phyloP scores from a whole-genome alignment of 2,329 filamentous ascomycete species.

The Davidsoniella virescens region DNA sequence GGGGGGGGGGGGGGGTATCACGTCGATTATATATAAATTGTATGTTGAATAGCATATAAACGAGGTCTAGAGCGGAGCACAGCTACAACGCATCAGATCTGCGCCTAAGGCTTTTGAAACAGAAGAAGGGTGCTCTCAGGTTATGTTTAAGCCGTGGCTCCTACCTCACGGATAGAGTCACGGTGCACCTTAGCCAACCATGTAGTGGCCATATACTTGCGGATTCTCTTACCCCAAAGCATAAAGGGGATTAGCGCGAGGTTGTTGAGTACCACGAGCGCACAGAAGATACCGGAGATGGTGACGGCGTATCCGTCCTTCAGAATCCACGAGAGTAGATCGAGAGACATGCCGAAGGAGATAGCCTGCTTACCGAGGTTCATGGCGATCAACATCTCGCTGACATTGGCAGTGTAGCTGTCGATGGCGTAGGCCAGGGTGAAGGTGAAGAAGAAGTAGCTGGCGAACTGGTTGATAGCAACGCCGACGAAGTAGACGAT shows the following conservation, averaged over 20 bases:
- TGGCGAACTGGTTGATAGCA: conserved; percentile 30
- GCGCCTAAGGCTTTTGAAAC: conserved; percentile 10
- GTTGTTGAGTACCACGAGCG: conserved; percentile 33
- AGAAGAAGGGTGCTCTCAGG: too few relatives aligned
- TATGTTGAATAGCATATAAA: conserved; percentile 17
- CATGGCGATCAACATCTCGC: conserved; percentile 45
- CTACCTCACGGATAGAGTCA: conserved; percentile 19
- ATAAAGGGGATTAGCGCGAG: conserved; percentile 32
- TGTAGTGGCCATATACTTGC: conserved; percentile 26
- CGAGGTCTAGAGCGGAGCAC: conserved; percentile 5
- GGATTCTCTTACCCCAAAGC: conserved; percentile 33
- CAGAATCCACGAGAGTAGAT: conserved; percentile 34
- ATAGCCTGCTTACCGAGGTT: conserved; percentile 41
- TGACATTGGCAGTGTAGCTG: conserved; percentile 40
- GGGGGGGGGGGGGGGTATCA: too few relatives aligned
- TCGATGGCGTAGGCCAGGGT: conserved; percentile 45
- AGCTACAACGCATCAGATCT: conserved; percentile 11
- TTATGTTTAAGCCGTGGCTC: conserved; percentile 14
- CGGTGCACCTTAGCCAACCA: conserved; percentile 32
- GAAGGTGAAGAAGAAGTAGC: conserved; percentile 40
- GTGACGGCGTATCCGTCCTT: conserved; percentile 32
- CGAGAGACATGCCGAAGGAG: conserved; percentile 34
- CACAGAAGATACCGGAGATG: conserved; percentile 34
- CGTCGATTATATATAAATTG: conserved; percentile 7
- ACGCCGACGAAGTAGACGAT: conserved; percentile 32